These are phyloP conservation scores for Pythium brachiatum DNA, from an alignment of 352 stramenopile species.

Conservation along the genomic window DNA sequence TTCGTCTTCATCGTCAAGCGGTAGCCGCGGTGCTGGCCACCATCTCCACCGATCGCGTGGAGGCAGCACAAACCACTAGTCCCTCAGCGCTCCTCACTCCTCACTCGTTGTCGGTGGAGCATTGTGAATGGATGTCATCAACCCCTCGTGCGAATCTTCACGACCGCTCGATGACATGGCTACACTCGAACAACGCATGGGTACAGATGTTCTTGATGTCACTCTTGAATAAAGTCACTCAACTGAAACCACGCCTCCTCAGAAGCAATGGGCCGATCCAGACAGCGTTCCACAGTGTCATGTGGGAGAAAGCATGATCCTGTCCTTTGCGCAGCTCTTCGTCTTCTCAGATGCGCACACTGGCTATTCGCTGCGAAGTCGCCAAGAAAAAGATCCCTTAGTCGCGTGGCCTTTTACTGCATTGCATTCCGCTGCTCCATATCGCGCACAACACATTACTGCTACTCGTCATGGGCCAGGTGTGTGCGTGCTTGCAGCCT, in stretches of 20 bases:
- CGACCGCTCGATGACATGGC: neutral
- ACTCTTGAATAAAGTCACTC: constrained; percentile 12
- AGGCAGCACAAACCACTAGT: constrained; percentile 9
- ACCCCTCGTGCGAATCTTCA: too few species aligned
- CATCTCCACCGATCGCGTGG: constrained; percentile 17
- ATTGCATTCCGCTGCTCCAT: neutral
- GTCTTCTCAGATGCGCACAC: constrained; percentile 5
- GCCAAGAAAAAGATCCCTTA: constrained; percentile 6
- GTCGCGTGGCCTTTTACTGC: neutral
- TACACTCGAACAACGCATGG: too few species aligned
- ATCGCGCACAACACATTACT: neutral
- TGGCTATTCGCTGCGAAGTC: constrained; percentile 10
- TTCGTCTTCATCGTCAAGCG: neutral
- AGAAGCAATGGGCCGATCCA: constrained; percentile 8
- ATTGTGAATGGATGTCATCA: neutral
- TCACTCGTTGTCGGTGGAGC: neutral
- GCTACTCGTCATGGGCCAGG: constrained; percentile 59
- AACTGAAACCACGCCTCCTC: neutral
- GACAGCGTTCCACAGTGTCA: constrained; percentile 10
- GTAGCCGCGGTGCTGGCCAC: constrained; percentile 12
- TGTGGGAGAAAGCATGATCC: constrained; percentile 6
- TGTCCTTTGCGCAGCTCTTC: constrained; percentile 9
- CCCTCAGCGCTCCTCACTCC: too few species aligned
- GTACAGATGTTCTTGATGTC: constrained; percentile 5
- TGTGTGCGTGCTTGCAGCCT: constrained; percentile 75